Conservation (phyloP, 805 yeast genomes). For the Lachancea mirantina region DNA sequence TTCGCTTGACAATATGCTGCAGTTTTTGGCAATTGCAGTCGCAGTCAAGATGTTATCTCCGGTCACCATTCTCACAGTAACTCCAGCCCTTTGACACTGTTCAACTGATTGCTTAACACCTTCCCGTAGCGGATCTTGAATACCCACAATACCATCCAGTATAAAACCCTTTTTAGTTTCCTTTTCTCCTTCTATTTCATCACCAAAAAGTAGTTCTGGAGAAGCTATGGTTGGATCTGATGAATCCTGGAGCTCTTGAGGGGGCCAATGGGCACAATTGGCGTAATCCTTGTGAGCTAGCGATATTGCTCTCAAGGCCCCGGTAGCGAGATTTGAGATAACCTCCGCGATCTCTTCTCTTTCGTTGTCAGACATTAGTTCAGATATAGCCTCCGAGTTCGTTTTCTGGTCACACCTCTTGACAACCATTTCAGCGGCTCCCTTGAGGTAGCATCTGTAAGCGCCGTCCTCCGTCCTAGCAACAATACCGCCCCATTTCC, state of each 20-base stretch:
- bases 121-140: slow-evolving; percentile 86
- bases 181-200: slow-evolving; percentile 24
- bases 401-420: slow-evolving; percentile 44
- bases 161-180: slow-evolving; percentile 35
- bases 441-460: slow-evolving; percentile 69
- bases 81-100: slow-evolving; percentile 86
- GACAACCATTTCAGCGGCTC: slow-evolving; percentile 88
- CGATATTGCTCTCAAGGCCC: slow-evolving; percentile 85
- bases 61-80: slow-evolving; percentile 93
- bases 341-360: slow-evolving; percentile 31
- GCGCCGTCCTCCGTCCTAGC: slow-evolving; percentile 37
- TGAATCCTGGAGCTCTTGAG: slow-evolving; percentile 36
- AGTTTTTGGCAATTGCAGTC: slow-evolving; percentile 76
- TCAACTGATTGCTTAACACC: slow-evolving; percentile 88
- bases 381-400: slow-evolving; percentile 27
- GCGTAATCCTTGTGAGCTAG: slow-evolving; percentile 70
- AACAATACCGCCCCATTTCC: slow-evolving; percentile 89
- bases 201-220: slow-evolving; percentile 36
- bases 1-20: slow-evolving; percentile 58
- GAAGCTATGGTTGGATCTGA: slow-evolving; percentile 37
- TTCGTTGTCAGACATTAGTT: slow-evolving; percentile 27
- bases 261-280: slow-evolving; percentile 56
- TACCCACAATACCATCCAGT: slow-evolving; percentile 77
- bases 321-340: slow-evolving; percentile 57
- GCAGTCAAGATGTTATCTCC: slow-evolving; percentile 95